Evolutionary conservation across 2,329 filamentous ascomycete genomes (phyloP), one percentile per base, ranked within the genome.

Genomic region (Fusarium praegraminearum): DNA sequence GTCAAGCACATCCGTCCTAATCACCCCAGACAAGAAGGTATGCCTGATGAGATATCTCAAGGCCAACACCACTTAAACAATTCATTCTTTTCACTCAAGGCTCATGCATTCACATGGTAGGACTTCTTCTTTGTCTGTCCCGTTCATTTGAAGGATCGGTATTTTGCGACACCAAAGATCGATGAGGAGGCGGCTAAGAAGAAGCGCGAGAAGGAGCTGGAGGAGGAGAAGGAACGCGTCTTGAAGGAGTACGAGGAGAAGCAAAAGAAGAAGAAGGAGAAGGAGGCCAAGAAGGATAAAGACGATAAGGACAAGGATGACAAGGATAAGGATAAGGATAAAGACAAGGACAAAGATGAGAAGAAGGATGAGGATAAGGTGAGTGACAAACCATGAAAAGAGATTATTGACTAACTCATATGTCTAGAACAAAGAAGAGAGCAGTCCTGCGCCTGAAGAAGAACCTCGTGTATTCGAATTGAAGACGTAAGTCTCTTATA

Each of bases 81-180:
- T 30, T 30, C 4, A 12, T 12, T 30, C 38, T 30, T 49, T 18
- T 36, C 32, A 52, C 22, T 36, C 26, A 38, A 57, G 28, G 51
- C 55, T 65, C 53, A 70, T 69, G 41, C 54, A 45, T 35, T 70
- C 11, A 11, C 32, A 57, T 55, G 32, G 57, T 54, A 80, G 85
- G 94, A 97, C 78, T 97, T 94, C 81, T 98, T 99, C 83, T 98
- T 97, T 78, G 88, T 97, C 45, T 99, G 96, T 74, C 85, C 90
- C 8, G 84, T 86, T 33, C 96, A 99, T 79, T 83, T 98, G 11
- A 93, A 91, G 75, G 96, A 98, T 76, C 85, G 84, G 33, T 89
- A 91, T 41, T 98, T 98, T 78, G 95, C 92, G 76, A 83, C 86
- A 75, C 90, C 93, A 64, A 90, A 91, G 64, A 85, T 92, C 63